A percentile compares a stretch with the other conserved stretches of the same genome.
phyloP scores from a whole-genome alignment of 2,329 filamentous ascomycete genomes.

The Endothia cerciana region DNA sequence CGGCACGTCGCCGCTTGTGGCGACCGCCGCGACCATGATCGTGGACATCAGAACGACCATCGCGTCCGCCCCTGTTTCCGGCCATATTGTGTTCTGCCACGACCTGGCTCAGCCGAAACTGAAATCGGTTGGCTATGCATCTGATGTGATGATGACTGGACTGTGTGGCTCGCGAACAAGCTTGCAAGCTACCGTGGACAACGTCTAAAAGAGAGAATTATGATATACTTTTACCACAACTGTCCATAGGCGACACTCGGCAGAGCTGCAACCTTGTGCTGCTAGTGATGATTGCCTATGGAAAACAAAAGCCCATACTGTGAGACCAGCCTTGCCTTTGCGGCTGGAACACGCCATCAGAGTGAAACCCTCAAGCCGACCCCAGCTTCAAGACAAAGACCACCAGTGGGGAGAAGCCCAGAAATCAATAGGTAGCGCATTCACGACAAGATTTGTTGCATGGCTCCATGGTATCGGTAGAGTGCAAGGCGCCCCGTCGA shows the following conservation, averaged over 20 bases:
- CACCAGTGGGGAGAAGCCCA: background rate
- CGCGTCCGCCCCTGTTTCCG: background rate
- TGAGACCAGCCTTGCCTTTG: background rate
- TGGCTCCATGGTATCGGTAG: no score
- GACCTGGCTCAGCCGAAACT: background rate
- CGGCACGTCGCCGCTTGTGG: background rate
- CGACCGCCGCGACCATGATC: background rate
- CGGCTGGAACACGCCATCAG: background rate
- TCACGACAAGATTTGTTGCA: background rate
- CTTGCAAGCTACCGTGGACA: background rate
- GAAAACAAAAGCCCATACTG: background rate
- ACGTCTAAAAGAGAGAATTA: background rate
- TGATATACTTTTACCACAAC: background rate
- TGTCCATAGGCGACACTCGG: background rate
- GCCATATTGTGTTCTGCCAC: conserved; percentile 1
- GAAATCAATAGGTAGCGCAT: background rate
- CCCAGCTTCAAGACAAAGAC: conserved; percentile 6
- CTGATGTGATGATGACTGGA: background rate
- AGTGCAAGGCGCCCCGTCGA: background rate
- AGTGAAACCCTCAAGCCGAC: background rate
- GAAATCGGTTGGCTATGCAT: background rate
- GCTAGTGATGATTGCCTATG: background rate
- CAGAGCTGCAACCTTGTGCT: no score
- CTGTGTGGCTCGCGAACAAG: background rate
- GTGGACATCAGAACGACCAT: background rate